Percentiles rank a stretch among this genome's conserved stretches.
phyloP scores from a whole-genome alignment of 441 rosid species.

The Erodium trifolium region DNA sequence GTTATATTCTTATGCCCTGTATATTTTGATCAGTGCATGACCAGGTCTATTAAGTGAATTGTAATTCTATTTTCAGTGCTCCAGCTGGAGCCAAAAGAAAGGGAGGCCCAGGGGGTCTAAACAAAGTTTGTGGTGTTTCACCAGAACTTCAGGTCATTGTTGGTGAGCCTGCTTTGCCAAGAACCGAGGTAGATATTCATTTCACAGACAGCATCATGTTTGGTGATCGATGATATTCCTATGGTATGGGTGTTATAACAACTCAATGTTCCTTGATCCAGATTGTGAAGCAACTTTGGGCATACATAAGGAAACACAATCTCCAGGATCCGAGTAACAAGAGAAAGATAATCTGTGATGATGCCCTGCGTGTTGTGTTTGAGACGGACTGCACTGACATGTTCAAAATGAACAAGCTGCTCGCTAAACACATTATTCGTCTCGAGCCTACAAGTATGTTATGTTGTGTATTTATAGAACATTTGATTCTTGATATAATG shows the following conservation, averaged over 20 bases:
- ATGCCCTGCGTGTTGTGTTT: conserved; percentile 73
- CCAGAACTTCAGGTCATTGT: conserved; percentile 81
- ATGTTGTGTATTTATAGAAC: neutral
- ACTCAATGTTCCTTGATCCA: conserved; percentile 25
- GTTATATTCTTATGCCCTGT: neutral
- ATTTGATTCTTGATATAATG: neutral
- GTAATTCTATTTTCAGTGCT: conserved; percentile 35
- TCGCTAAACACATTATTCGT: conserved; percentile 75
- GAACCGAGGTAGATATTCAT: conserved; percentile 58
- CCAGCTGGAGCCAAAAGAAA: conserved; percentile 69
- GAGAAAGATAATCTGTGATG: conserved; percentile 89
- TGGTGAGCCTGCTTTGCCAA: conserved; percentile 85
- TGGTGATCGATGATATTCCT: too few relatives aligned
- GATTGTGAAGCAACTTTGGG: conserved; percentile 98
- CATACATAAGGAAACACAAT: conserved; percentile 85
- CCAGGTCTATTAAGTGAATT: neutral
- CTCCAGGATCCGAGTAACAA: conserved; percentile 97
- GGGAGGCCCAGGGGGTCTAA: conserved; percentile 23
- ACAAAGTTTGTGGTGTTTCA: conserved; percentile 91
- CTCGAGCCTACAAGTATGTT: conserved; percentile 70
- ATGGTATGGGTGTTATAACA: too few relatives aligned
- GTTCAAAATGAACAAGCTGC: conserved; percentile 95
- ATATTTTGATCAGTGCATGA: neutral
- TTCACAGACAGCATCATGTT: too few relatives aligned
- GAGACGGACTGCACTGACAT: conserved; percentile 97